Evolutionary conservation across 371 early-diverging fungal genomes (phyloP), one percentile per base, ranked within the genome.

Genomic region (Nematocida sp.): DNA sequence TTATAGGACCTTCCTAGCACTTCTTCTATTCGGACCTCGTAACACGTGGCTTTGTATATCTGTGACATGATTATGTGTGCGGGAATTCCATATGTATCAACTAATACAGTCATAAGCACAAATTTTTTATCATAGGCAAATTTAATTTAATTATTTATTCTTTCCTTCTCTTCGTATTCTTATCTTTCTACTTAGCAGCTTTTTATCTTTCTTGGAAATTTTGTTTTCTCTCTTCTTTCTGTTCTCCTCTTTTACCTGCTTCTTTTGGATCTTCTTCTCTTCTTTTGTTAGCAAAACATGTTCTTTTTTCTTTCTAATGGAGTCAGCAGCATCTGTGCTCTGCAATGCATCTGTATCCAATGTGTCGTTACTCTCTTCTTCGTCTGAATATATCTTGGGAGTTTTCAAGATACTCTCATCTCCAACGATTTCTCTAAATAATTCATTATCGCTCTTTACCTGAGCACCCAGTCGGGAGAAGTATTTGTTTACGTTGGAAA

Each of bases 401-500:
- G 52, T 13, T n/a, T 44, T 54, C 11, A 66, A 33, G 11, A 47
- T 84, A 39, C 85, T 82, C 52, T 73, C 75, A 4, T 39, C 46
- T 25, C 84, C 73, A 3, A 83, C 84, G 7, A 88, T 66, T 45
- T 82, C 69, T 66, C 71, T 82, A 83, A 85, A 86, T 5, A 88
- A 13, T 46, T 82, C 84, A 72, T 80, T 72, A 11, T 66, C 47
- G 33, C 55, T 58, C 20, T 45, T 25, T n/a, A 83, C 72, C 2
- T 50, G 7, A 1, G 83, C 84, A 15, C 84, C 84, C 61, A 69
- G 73, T 46, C 69, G 92, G 39, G 90, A 86, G 89, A 97, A 97
- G 86, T 91, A 98, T 72, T 92, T 94, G 56, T 92, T 93, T n/a
- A 96, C 91, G 85, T 97, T 97, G 55, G 90, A 87, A 84, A 94